Percentiles rank a stretch among this genome's conserved stretches.
Evolutionary conservation across 768 basidiomycete species (phyloP).

Genomic region (Lentinula aciculospora): DNA sequence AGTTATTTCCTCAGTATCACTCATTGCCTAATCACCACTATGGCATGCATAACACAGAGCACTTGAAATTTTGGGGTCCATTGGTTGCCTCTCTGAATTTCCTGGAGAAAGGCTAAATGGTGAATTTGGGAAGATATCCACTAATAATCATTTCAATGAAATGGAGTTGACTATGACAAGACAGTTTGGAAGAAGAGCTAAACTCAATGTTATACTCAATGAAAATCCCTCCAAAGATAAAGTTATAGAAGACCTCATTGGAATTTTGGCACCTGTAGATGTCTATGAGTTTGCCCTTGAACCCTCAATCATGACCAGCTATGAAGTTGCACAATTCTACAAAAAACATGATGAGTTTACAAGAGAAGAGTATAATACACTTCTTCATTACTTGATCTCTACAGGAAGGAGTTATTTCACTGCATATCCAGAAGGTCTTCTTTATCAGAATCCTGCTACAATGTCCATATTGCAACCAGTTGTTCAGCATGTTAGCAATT

Average conservation of each 20-base stretch:
- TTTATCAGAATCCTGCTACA: too few species aligned
- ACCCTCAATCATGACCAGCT: background rate
- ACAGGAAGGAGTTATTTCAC: background rate
- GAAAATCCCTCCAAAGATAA: background rate
- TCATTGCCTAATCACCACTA: constrained; percentile 14
- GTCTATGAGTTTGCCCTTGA: background rate
- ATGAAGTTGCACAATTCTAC: background rate
- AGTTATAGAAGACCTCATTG: background rate
- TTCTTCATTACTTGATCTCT: background rate
- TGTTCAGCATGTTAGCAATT: too few species aligned
- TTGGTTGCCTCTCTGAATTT: constrained; percentile 11
- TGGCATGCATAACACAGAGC: constrained; percentile 10
- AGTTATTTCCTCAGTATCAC: constrained; percentile 5
- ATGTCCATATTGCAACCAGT: too few species aligned
- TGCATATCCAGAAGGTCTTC: background rate
- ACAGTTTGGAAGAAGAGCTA: constrained; percentile 8
- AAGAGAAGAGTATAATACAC: background rate
- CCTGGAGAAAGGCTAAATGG: constrained; percentile 14
- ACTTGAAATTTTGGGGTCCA: constrained; percentile 16
- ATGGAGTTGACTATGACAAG: constrained; percentile 12
- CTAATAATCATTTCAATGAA: constrained; percentile 13
- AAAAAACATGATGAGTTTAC: background rate
- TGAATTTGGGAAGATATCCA: constrained; percentile 9
- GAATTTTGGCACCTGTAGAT: constrained; percentile 3
- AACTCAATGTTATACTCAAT: constrained; percentile 3